Conservation (phyloP, 441 rosid species). For the Codiaeum variegatum region DNA sequence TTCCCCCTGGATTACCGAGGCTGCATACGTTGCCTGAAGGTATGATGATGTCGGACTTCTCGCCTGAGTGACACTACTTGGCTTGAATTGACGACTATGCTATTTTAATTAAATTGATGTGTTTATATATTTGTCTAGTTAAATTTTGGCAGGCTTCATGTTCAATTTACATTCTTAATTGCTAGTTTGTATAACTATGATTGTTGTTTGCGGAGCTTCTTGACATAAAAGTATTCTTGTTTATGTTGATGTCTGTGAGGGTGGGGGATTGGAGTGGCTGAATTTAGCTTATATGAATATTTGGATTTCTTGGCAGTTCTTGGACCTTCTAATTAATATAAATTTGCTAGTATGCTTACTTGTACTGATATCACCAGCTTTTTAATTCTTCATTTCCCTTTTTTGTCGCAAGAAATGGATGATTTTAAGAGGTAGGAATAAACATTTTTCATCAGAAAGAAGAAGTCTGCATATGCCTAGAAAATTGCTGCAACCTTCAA, state of each 20-base stretch:
- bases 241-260: neutral
- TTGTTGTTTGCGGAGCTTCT: neutral
- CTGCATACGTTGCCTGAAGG: slow-evolving; percentile 85
- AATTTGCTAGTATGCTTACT: neutral
- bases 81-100: slow-evolving; percentile 14
- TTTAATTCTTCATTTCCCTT: neutral
- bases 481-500: neutral
- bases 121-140: neutral
- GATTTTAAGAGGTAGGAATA: neutral
- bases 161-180: neutral
- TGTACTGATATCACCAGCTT: neutral
- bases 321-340: neutral
- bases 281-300: neutral
- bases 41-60: slow-evolving; percentile 33
- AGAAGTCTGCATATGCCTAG: neutral
- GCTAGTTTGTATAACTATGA: neutral
- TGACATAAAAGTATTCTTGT: neutral
- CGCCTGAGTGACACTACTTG: slow-evolving; percentile 20
- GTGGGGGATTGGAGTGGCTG: neutral
- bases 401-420: neutral
- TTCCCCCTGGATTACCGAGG: slow-evolving; percentile 77
- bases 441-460: neutral
- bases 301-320: neutral
- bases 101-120: neutral
- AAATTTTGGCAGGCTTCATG: neutral